phyloP scores from a whole-genome alignment of 1,284 basidiomycete species.

The Mycena citricolor region DNA sequence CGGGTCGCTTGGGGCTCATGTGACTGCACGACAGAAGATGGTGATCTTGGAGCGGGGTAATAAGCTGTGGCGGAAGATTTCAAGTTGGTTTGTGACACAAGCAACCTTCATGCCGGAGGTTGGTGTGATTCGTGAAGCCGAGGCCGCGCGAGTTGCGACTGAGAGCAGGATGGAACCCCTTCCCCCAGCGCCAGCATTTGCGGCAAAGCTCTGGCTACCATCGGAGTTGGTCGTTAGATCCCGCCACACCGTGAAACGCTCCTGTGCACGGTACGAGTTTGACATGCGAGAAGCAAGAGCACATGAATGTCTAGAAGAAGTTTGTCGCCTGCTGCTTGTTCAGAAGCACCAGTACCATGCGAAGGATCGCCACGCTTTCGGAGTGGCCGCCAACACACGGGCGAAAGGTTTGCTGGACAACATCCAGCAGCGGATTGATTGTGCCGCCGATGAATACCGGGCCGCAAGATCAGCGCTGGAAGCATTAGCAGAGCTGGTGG shows the following conservation, averaged over 20 bases:
- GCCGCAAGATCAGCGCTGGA: neutral
- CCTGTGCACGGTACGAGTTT: constrained; percentile 2
- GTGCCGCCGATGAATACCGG: neutral
- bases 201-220: too few species aligned
- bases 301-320: constrained; percentile 4
- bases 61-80: constrained; percentile 7
- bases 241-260: too few species aligned
- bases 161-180: too few species aligned
- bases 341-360: constrained; percentile 12
- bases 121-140: too few species aligned
- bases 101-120: too few species aligned
- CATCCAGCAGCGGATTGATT: neutral
- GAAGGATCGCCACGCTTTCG: constrained; percentile 11
- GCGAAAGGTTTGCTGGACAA: neutral
- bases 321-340: constrained; percentile 9
- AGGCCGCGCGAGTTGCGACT: too few species aligned
- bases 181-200: too few species aligned
- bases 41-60: constrained; percentile 2
- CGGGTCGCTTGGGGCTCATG: neutral
- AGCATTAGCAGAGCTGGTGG: neutral
- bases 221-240: too few species aligned
- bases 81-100: neutral
- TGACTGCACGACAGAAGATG: constrained; percentile 6
- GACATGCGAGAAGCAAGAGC: constrained; percentile 7
- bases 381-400: constrained; percentile 2